Base-by-base conservation (phyloP, 1,284 basidiomycete species). In the Farysia itapuensis region DNA sequence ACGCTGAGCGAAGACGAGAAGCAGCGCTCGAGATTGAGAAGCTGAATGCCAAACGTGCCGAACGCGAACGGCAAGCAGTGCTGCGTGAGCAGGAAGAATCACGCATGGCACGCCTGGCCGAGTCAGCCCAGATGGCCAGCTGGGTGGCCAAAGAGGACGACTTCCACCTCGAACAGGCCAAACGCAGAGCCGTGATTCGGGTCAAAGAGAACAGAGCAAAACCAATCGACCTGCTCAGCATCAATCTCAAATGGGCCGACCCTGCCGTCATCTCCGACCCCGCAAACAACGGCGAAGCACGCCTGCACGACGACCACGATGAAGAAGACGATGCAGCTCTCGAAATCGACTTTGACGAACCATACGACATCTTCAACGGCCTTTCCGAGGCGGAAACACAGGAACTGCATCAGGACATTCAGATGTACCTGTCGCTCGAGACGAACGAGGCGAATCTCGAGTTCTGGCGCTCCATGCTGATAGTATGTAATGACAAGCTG, bases 401-500 rank as follows among this genome's bases (percentile, higher is more conserved):
- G 61, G 94, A 98, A 77, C 80, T 99, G 16, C 88, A 95, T 59
- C 86, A 89, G 38, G 94, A 98, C 74, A 96, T 99, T 64, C 87
- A 92, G 77, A 85, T 86, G 72, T 96, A 97, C 75, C 81, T 97
- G 31, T 82, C 84, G 6, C 81, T 98, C 26, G 95, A 99, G 76
- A 86, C 87, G 67, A 83, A 84, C 15, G 85, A 90, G 12, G 80
- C 85, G 29, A 93, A 94, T 74, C 84, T 93, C 46, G 93, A 97
- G 64, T 98, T 97, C 77, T 99, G 95, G 95, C 89, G 91, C 86
- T 89, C 94, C 65, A 94, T 98, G 89, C 88, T 94, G 83, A 88
- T 95, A 8, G 86, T 99, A 2, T 96, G 92, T 78, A 88, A 93
- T 73, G 89, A 96, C 77, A 85, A 87, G 35, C 79, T 97, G n/a